Percentiles rank a stretch among this genome's conserved stretches.
phyloP scores from a whole-genome alignment of 768 basidiomycete species.

The Russula sp. region DNA sequence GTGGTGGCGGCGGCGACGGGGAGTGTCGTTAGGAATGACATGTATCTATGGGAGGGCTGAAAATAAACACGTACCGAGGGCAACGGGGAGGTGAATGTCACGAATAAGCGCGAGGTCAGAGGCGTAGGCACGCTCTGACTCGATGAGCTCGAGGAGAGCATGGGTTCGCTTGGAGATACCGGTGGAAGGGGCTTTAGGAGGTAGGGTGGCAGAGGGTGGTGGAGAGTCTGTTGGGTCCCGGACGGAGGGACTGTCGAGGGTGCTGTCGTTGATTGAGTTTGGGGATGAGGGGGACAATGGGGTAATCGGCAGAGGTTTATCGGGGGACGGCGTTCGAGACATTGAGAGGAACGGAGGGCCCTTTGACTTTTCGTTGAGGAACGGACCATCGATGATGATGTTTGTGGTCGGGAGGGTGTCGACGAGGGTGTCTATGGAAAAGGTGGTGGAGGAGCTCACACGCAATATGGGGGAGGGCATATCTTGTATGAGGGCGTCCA shows the following conservation, averaged over 20 bases:
- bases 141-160: slow-evolving; percentile 68
- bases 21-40: neutral
- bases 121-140: slow-evolving; percentile 75
- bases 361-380: slow-evolving; percentile 19
- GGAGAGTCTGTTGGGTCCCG: slow-evolving; percentile 14
- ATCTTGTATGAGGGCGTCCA: slow-evolving; percentile 11
- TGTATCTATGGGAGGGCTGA: neutral
- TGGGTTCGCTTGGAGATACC: slow-evolving; percentile 62
- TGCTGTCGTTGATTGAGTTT: slow-evolving; percentile 15
- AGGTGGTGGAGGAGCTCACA: slow-evolving; percentile 25
- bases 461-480: slow-evolving; percentile 25
- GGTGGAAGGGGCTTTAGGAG: slow-evolving; percentile 13
- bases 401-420: neutral
- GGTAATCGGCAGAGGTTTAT: slow-evolving; percentile 30
- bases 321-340: slow-evolving; percentile 25
- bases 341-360: slow-evolving; percentile 1
- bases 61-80: slow-evolving; percentile 47
- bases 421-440: slow-evolving; percentile 22
- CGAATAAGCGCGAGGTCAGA: slow-evolving; percentile 75
- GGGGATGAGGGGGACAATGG: slow-evolving; percentile 23
- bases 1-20: neutral
- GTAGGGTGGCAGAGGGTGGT: slow-evolving; percentile 15
- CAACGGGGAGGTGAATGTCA: slow-evolving; percentile 72
- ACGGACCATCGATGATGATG: slow-evolving; percentile 16
- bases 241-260: slow-evolving; percentile 10